Evolutionary conservation across 306 rosid genomes (phyloP), one percentile per base, ranked within the genome.

Genomic region (Inga leiocalycina): DNA sequence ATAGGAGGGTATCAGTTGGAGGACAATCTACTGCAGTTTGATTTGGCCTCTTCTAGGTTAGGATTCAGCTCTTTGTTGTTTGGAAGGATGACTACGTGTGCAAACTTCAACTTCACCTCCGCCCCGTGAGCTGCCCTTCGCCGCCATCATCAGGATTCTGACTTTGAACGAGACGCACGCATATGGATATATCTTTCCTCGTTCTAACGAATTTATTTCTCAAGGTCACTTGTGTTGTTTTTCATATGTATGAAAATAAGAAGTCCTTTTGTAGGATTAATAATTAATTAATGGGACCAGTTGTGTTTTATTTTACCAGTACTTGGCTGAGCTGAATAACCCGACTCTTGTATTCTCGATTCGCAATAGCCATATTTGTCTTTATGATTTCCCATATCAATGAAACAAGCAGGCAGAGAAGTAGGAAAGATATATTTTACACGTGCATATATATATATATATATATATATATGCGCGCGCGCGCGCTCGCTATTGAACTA

Each of bases 71-170:
- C 89, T 22, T 34, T 81, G 65, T 83, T 88, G 27, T 80, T 15
- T 8, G 89, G 89, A 34, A 80, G 67, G 5, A 80, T 0, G 82
- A 88, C 89, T 2, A 62, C 79, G 0, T 88, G 91, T 71, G 62
- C 12, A n/a, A 81, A 88, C 70, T 88, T 88, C 83, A 88, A 88
- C 85, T 86, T 72, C 44, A 88, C 91, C 59, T 88, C 89, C 72
- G 46, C 81, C 7, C 61, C 84, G 0, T 85, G 81, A 56, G 5
- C 10, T 10, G 27, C 64, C 64, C 54, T 14, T 49, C 54, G 8
- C 19, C 54, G 5, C 54, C 54, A 3, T 17, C 4, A 48, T 48
- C 17, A 48, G 54, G 5, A 48, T 48, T 48, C 51, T 2, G 19
- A 49, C 19, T 49, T 49, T 14, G 6, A 49, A 49, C 15, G 15